A percentile compares a stretch with the other conserved stretches of the same genome.
phyloP scores from a whole-genome alignment of 2,329 filamentous ascomycete species.

The Alternaria hordeiaustralica region DNA sequence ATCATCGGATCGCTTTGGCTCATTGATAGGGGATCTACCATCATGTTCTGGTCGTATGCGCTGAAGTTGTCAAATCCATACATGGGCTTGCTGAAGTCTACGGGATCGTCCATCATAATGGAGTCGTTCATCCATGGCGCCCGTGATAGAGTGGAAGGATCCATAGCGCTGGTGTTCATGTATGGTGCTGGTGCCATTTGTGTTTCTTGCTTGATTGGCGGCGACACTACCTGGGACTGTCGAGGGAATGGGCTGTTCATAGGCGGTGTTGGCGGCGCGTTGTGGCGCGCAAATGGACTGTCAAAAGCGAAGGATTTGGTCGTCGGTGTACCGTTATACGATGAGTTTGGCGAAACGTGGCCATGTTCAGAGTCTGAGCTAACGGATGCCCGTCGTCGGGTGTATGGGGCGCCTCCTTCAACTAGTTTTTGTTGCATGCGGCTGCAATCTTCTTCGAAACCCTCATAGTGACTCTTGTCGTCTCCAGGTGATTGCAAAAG shows the following conservation, averaged over 20 bases:
- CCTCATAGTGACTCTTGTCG: constrained; percentile 52
- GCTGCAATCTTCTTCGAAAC: constrained; percentile 65
- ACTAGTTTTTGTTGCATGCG: constrained; percentile 63
- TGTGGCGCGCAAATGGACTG: constrained; percentile 41
- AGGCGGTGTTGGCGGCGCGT: constrained; percentile 47
- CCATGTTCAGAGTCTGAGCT: constrained; percentile 65
- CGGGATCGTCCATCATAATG: constrained; percentile 46
- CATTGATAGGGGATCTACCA: constrained; percentile 43
- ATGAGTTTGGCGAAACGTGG: constrained; percentile 49
- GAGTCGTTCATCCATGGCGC: constrained; percentile 41
- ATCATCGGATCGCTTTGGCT: constrained; percentile 41
- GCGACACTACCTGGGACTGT: constrained; percentile 40
- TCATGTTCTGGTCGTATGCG: constrained; percentile 41
- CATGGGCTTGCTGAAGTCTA: constrained; percentile 46
- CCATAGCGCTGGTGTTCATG: constrained; percentile 37
- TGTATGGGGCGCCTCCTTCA: constrained; percentile 59
- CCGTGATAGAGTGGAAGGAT: constrained; percentile 39
- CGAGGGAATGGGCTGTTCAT: constrained; percentile 48
- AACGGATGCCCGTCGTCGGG: constrained; percentile 61
- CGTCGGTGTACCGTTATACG: constrained; percentile 48
- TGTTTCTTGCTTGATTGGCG: constrained; percentile 41
- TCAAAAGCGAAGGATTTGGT: constrained; percentile 40
- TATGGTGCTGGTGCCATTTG: constrained; percentile 39
- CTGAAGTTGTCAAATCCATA: constrained; percentile 41
- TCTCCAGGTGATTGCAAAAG: constrained; percentile 61